Percentiles rank a stretch among this genome's conserved stretches.
Conservation (phyloP, 2,329 filamentous ascomycete genomes). For the Aspergillus thermomutatus region DNA sequence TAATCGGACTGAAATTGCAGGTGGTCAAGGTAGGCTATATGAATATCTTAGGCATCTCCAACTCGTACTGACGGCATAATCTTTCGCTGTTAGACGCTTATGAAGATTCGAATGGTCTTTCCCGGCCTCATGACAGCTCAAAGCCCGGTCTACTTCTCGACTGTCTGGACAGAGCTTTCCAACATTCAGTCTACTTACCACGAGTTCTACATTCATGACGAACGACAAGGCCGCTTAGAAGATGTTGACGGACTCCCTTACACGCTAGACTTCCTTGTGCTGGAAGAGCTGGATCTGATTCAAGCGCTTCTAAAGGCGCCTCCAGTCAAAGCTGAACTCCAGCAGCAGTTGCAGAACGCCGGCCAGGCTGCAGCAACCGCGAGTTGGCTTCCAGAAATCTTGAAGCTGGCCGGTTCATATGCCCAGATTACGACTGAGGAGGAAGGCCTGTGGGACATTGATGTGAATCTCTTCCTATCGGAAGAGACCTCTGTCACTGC, state of each 20-base stretch:
- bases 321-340: conserved; percentile 84
- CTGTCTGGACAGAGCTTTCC: conserved; percentile 84
- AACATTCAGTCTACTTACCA: conserved; percentile 70
- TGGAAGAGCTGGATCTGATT: conserved; percentile 93
- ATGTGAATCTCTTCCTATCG: conserved; percentile 90
- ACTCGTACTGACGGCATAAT: conserved; percentile 9
- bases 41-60: not conserved
- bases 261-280: conserved; percentile 85
- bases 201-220: conserved; percentile 78
- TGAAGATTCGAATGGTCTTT: conserved; percentile 84
- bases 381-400: conserved; percentile 81
- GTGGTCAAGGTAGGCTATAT: conserved; percentile 66
- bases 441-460: conserved; percentile 92
- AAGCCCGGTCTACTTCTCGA: conserved; percentile 76
- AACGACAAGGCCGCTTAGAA: conserved; percentile 82
- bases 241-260: conserved; percentile 90
- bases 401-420: conserved; percentile 80
- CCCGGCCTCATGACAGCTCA: conserved; percentile 77
- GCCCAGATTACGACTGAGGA: conserved; percentile 90
- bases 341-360: conserved; percentile 65
- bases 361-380: conserved; percentile 60
- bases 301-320: conserved; percentile 86
- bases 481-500: conserved; percentile 93
- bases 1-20: conserved; percentile 85
- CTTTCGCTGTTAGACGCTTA: conserved; percentile 60